Percentiles rank a stretch among this genome's conserved stretches.
Conservation (phyloP, 2,329 filamentous ascomycete species). For the Botrytis pseudocinerea region DNA sequence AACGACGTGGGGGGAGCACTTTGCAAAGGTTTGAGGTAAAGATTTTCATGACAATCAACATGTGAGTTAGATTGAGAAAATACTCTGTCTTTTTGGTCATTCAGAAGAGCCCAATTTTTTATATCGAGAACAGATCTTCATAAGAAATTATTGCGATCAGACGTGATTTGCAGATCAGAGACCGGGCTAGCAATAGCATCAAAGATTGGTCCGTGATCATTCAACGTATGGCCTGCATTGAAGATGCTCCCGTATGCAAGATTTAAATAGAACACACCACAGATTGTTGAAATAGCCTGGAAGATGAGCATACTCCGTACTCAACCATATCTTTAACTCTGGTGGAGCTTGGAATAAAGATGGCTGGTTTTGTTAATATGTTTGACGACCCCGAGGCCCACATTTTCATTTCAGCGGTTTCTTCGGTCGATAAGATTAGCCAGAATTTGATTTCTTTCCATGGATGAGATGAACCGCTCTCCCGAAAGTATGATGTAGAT, state of each 20-base stretch:
- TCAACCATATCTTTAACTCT: not conserved
- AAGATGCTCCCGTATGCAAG: not conserved
- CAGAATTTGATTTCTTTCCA: not conserved
- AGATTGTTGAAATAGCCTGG: not conserved
- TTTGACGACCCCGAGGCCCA: not conserved
- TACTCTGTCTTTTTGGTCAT: not conserved
- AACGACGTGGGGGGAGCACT: not conserved
- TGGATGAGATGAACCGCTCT: not conserved
- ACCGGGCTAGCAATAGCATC: not conserved
- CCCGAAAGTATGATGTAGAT: not conserved
- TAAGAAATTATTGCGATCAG: not conserved
- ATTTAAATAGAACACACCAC: not conserved
- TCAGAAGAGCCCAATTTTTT: not conserved
- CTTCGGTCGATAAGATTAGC: not conserved
- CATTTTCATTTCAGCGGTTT: not conserved
- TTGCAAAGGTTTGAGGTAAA: not conserved
- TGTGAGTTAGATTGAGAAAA: not conserved
- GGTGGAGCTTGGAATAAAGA: not conserved
- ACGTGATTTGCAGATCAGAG: not conserved
- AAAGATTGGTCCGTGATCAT: not conserved
- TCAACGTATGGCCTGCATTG: not conserved
- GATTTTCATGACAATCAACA: not conserved
- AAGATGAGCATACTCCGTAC: not conserved
- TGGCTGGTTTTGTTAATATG: conserved; percentile 3
- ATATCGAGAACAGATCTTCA: not conserved